These are phyloP conservation scores for Tieghemiomyces parasiticus DNA, from an alignment of 192 early-diverging fungal species.

Conservation along the genomic window DNA sequence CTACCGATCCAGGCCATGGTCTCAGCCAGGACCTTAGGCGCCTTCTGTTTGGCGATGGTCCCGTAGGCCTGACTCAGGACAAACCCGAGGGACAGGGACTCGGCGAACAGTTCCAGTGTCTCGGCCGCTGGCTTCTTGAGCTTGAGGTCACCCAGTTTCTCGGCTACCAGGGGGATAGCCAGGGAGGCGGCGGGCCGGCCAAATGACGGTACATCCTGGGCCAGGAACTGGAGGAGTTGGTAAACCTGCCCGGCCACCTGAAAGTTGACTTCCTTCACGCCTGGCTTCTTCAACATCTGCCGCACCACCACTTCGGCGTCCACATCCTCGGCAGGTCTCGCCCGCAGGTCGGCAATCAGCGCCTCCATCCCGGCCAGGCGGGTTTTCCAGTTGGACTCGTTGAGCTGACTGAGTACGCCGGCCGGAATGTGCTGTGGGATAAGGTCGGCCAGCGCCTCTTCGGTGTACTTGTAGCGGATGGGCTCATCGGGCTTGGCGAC, in stretches of 20 bases:
- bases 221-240: slow-evolving; percentile 55
- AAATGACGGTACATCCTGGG: slow-evolving; percentile 42
- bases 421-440: slow-evolving; percentile 46
- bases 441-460: slow-evolving; percentile 40
- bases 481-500: slow-evolving; percentile 20
- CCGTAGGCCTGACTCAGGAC: slow-evolving; percentile 68
- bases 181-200: slow-evolving; percentile 55
- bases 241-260: slow-evolving; percentile 69
- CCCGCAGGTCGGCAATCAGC: slow-evolving; percentile 48
- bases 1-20: slow-evolving; percentile 73
- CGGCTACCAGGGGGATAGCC: slow-evolving; percentile 54
- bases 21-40: slow-evolving; percentile 83
- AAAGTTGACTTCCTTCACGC: slow-evolving; percentile 98
- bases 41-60: slow-evolving; percentile 61
- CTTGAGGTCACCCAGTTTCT: slow-evolving; percentile 94
- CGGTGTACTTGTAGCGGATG: slow-evolving; percentile 13
- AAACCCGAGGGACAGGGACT: slow-evolving; percentile 61
- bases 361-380: slow-evolving; percentile 76
- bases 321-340: slow-evolving; percentile 26
- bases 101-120: slow-evolving; percentile 62
- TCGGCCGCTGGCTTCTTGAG: slow-evolving; percentile 71
- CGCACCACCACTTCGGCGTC: slow-evolving; percentile 75
- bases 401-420: slow-evolving; percentile 40
- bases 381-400: slow-evolving; percentile 72
- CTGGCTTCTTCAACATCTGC: slow-evolving; percentile 65